phyloP scores from a whole-genome alignment of 371 early-diverging fungal species.

The Furculomyces boomerangus region DNA sequence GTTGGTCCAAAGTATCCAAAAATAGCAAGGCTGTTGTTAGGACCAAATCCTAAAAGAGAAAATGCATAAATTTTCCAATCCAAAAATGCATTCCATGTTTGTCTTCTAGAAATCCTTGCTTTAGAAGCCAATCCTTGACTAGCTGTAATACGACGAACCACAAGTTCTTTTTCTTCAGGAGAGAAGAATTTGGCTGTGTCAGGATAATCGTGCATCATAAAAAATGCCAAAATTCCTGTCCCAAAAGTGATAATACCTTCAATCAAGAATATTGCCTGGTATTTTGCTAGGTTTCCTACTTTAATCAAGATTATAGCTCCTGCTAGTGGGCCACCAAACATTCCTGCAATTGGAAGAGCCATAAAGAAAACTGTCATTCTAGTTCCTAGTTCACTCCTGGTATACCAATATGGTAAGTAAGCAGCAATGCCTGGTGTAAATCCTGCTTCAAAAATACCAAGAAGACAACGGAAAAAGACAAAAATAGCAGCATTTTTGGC shows the following conservation, averaged over 20 bases:
- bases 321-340: constrained; percentile 18
- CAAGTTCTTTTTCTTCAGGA: constrained; percentile 10
- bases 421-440: constrained; percentile 54
- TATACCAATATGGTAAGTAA: constrained; percentile 57
- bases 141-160: constrained; percentile 12
- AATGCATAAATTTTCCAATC: constrained; percentile 4
- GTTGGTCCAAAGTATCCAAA: constrained; percentile 2
- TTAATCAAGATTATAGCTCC: constrained; percentile 5
- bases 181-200: constrained; percentile 15
- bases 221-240: constrained; percentile 9
- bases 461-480: constrained; percentile 32
- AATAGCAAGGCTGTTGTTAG: not conserved
- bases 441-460: constrained; percentile 50
- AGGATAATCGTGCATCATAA: constrained; percentile 15
- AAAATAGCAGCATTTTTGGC: constrained; percentile 6
- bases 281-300: not conserved
- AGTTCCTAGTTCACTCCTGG: constrained; percentile 37
- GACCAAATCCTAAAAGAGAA: constrained; percentile 1
- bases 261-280: constrained; percentile 15
- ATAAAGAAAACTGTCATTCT: constrained; percentile 29
- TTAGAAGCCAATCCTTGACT: constrained; percentile 15
- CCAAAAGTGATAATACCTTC: constrained; percentile 8
- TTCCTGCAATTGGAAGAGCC: constrained; percentile 18
- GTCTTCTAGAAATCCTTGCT: constrained; percentile 9
- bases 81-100: constrained; percentile 10